phyloP scores from a whole-genome alignment of 2,329 filamentous ascomycete genomes.

The Juglanconis oblonga region DNA sequence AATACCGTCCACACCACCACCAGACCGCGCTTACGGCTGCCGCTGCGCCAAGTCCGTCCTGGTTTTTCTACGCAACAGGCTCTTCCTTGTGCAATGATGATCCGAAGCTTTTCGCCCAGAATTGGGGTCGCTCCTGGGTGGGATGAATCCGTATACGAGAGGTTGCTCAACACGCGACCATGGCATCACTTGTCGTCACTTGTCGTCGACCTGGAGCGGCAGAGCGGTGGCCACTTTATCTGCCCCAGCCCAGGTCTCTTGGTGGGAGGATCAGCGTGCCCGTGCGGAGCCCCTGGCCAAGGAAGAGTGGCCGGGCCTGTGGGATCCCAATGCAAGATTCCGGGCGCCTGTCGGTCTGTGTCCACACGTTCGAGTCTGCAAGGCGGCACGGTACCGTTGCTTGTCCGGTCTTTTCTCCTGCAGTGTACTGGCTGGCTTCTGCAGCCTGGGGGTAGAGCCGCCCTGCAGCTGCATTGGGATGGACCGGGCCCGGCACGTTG shows the following conservation, averaged over 20 bases:
- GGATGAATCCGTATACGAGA: too few relatives aligned
- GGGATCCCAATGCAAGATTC: constrained; percentile 13
- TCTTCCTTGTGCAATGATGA: not conserved
- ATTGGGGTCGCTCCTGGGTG: too few relatives aligned
- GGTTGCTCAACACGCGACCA: too few relatives aligned
- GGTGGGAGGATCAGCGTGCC: too few relatives aligned
- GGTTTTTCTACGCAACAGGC: too few relatives aligned
- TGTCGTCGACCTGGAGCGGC: too few relatives aligned
- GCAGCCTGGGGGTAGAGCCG: constrained; percentile 15
- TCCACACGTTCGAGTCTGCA: constrained; percentile 2
- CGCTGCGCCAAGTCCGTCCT: constrained; percentile 7
- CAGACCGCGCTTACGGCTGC: constrained; percentile 11
- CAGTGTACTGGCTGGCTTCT: constrained; percentile 16
- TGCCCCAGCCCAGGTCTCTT: not conserved
- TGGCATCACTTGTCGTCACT: too few relatives aligned
- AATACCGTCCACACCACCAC: constrained; percentile 1
- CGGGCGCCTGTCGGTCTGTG: constrained; percentile 3
- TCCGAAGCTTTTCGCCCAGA: not conserved
- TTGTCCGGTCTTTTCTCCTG: constrained; percentile 10
- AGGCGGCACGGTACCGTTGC: constrained; percentile 4
- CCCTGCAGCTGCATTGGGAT: constrained; percentile 15
- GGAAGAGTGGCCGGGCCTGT: too few relatives aligned
- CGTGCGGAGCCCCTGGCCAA: too few relatives aligned
- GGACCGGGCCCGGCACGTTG: constrained; percentile 8
- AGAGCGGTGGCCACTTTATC: too few relatives aligned